Conservation (phyloP, 2,329 filamentous ascomycete genomes). For the Conoideocrella luteorostrata region DNA sequence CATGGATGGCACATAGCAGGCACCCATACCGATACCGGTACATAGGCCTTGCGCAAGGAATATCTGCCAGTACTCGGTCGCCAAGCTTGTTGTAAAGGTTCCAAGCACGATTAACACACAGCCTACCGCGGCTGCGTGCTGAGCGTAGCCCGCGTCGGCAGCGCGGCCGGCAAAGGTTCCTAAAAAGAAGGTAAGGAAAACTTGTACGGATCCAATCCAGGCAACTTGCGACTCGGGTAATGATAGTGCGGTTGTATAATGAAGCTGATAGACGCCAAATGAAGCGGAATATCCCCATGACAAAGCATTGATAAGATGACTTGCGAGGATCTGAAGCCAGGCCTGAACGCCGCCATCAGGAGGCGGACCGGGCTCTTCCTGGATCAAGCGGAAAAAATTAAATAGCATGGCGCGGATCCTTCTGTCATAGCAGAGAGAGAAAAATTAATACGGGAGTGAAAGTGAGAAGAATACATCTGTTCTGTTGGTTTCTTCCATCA, state of each 20-base stretch:
- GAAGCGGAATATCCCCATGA: constrained; percentile 44
- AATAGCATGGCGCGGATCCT: too few species aligned
- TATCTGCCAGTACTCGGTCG: constrained; percentile 44
- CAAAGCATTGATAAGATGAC: constrained; percentile 40
- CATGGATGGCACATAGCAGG: constrained; percentile 52
- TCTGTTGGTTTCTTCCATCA: too few species aligned
- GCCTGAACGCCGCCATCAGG: constrained; percentile 41
- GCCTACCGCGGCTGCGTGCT: constrained; percentile 33
- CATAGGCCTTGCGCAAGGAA: constrained; percentile 48
- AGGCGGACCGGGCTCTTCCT: too few species aligned
- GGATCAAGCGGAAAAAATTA: too few species aligned
- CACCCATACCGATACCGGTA: constrained; percentile 46
- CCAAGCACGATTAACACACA: constrained; percentile 37
- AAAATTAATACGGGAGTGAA: too few species aligned
- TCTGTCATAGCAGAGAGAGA: too few species aligned
- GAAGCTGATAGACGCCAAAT: constrained; percentile 49
- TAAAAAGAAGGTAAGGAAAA: constrained; percentile 42
- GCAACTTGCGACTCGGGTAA: constrained; percentile 30
- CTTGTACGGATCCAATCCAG: constrained; percentile 44
- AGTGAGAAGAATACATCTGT: too few species aligned
- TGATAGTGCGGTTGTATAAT: constrained; percentile 32
- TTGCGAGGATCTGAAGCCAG: constrained; percentile 45
- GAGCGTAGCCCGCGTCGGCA: constrained; percentile 43
- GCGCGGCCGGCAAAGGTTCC: constrained; percentile 43
- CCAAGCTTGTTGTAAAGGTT: constrained; percentile 41